phyloP scores from a whole-genome alignment of 208 protist genomes.

The Wallacemonas sp. region DNA sequence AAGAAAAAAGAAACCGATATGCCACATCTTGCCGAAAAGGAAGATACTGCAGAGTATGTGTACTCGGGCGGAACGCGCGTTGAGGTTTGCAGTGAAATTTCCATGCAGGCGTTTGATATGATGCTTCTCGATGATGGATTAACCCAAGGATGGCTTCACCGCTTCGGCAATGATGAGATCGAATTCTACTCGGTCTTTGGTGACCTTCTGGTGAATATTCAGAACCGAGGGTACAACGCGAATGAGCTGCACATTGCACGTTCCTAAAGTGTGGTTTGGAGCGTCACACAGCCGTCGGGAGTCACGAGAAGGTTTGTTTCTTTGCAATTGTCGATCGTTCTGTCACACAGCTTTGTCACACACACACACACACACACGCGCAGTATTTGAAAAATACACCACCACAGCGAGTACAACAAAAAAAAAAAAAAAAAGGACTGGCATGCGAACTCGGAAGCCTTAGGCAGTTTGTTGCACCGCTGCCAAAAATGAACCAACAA shows the following conservation, averaged over 20 bases:
- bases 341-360: not conserved
- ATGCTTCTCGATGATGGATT: constrained; percentile 83
- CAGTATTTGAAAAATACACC: too few species aligned
- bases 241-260: constrained; percentile 61
- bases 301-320: too few species aligned
- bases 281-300: too few species aligned
- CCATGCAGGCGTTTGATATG: constrained; percentile 82
- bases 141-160: constrained; percentile 68
- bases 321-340: not conserved
- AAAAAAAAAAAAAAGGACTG: constrained; percentile 11
- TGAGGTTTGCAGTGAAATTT: constrained; percentile 67
- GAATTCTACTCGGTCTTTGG: constrained; percentile 68
- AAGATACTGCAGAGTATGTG: constrained; percentile 10
- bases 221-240: constrained; percentile 62
- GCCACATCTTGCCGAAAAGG: not conserved
- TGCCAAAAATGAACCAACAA: too few species aligned
- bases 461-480: too few species aligned
- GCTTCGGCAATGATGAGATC: constrained; percentile 70
- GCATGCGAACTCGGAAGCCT: too few species aligned
- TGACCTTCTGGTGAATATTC: constrained; percentile 62
- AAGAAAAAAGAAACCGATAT: not conserved
- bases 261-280: too few species aligned
- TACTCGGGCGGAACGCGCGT: constrained; percentile 23
- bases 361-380: too few species aligned
- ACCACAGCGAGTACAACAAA: constrained; percentile 12